A percentile compares a stretch with the other conserved stretches of the same genome.
Evolutionary conservation across 805 yeast species (phyloP).

Genomic region (Candida jianshihensis): DNA sequence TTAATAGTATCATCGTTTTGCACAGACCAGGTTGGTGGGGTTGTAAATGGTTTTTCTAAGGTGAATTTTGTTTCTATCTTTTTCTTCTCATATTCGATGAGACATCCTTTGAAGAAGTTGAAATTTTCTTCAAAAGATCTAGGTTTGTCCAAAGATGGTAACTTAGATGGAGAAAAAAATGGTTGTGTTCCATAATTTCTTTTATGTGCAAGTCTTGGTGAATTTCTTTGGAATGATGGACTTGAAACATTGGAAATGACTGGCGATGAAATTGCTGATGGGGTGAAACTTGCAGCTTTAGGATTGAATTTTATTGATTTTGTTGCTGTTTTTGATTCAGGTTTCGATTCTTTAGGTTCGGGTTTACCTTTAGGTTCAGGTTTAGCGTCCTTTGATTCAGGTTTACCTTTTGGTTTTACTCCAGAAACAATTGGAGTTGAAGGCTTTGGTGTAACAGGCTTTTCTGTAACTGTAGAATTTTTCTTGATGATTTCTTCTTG

Average conservation of each 20-base stretch:
- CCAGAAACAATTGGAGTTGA: no score
- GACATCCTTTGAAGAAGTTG: conserved; percentile 22
- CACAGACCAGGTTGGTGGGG: conserved; percentile 74
- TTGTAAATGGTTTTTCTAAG: conserved; percentile 55
- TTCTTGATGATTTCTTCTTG: conserved; percentile 49
- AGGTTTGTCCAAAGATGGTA: conserved; percentile 22
- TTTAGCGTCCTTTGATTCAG: neutral
- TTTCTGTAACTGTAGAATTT: conserved; percentile 9
- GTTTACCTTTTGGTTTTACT: conserved; percentile 14
- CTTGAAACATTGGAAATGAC: conserved; percentile 10
- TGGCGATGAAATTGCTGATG: conserved; percentile 23
- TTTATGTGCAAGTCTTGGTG: conserved; percentile 17
- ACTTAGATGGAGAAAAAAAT: conserved; percentile 16
- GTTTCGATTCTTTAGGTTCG: conserved; percentile 1
- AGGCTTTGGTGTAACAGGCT: conserved; percentile 2
- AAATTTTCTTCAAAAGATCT: conserved; percentile 17
- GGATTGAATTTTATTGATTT: conserved; percentile 52
- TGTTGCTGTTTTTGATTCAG: neutral
- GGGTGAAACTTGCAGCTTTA: conserved; percentile 60
- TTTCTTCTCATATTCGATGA: conserved; percentile 16
- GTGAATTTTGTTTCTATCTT: conserved; percentile 6
- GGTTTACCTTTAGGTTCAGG: neutral
- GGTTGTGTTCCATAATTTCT: conserved; percentile 5
- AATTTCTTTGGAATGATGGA: conserved; percentile 14
- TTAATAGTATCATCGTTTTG: conserved; percentile 34